These are phyloP conservation scores for Daldinia decipiens DNA, from an alignment of 495 filamentous ascomycete genomes.

Conservation along the genomic window DNA sequence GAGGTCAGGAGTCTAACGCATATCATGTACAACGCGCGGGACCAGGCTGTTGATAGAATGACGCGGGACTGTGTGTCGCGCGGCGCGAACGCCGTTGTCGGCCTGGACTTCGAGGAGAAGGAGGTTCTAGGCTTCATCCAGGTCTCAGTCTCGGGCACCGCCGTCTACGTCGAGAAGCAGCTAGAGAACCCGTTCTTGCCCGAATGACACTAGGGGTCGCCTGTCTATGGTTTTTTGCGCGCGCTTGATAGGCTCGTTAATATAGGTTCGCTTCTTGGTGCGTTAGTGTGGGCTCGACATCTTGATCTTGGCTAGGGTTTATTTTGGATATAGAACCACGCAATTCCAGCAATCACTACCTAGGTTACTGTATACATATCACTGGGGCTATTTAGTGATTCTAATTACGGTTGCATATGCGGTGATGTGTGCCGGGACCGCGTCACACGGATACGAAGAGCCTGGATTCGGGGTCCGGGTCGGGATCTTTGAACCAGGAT, in stretches of 20 bases:
- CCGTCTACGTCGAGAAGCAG: slow-evolving; percentile 39
- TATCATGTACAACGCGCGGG: slow-evolving; percentile 37
- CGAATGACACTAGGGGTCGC: slow-evolving; percentile 10
- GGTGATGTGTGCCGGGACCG: not conserved
- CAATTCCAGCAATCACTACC: not conserved
- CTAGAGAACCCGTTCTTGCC: slow-evolving; percentile 28
- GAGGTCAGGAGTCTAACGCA: slow-evolving; percentile 39
- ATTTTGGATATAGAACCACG: not conserved
- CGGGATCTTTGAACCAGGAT: not conserved
- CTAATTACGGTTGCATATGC: not conserved
- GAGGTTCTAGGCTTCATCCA: slow-evolving; percentile 40
- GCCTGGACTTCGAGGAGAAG: slow-evolving; percentile 30
- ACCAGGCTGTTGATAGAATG: slow-evolving; percentile 41
- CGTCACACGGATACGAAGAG: not conserved
- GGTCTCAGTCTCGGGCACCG: slow-evolving; percentile 39
- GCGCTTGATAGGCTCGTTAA: not conserved
- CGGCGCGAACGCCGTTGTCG: slow-evolving; percentile 40
- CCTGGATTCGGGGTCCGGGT: not conserved
- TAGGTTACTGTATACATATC: not conserved
- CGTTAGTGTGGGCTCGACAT: not conserved
- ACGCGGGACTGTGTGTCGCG: slow-evolving; percentile 36
- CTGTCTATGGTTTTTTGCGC: not conserved
- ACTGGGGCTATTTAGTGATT: not conserved
- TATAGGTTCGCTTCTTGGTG: slow-evolving; percentile 4
- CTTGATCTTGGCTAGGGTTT: not conserved